Evolutionary conservation across 768 basidiomycete species (phyloP).

Genomic region (Chalciporus pseudorubinellus): DNA sequence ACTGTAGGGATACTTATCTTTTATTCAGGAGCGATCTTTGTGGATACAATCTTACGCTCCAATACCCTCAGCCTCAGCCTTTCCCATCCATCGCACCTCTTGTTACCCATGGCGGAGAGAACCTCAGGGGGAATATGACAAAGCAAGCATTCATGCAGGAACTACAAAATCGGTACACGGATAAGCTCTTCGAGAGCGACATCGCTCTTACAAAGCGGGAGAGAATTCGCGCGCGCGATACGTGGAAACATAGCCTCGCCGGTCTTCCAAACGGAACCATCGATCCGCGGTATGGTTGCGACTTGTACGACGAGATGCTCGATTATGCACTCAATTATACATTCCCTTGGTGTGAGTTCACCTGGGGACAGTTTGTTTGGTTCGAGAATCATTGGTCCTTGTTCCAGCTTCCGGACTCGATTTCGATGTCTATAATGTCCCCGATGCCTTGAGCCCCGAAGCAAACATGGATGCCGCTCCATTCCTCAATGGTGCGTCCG

Average conservation of each 20-base stretch:
- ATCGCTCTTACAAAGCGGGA: constrained; percentile 22
- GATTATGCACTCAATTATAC: constrained; percentile 74
- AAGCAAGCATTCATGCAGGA: constrained; percentile 12
- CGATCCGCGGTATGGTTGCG: constrained; percentile 61
- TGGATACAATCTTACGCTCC: constrained; percentile 59
- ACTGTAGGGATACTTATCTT: not conserved
- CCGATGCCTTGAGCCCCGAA: constrained; percentile 53
- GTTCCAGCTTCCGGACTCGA: constrained; percentile 20
- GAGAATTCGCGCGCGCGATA: constrained; percentile 19
- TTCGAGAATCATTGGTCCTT: not conserved
- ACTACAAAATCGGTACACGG: constrained; percentile 1
- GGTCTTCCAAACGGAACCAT: constrained; percentile 55
- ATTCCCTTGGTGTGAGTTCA: constrained; percentile 50
- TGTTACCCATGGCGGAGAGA: not conserved
- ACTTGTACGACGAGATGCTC: constrained; percentile 56
- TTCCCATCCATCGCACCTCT: not conserved
- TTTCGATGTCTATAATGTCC: constrained; percentile 49
- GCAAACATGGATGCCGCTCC: constrained; percentile 44
- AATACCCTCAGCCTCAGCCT: constrained; percentile 55
- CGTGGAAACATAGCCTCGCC: constrained; percentile 47
- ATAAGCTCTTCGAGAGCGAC: constrained; percentile 12
- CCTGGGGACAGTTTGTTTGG: not conserved
- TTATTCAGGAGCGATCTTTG: constrained; percentile 51
- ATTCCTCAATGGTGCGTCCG: constrained; percentile 52
- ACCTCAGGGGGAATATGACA: not conserved